phyloP scores from a whole-genome alignment of 2,329 filamentous ascomycete species.

The Didymella arachidicola region DNA sequence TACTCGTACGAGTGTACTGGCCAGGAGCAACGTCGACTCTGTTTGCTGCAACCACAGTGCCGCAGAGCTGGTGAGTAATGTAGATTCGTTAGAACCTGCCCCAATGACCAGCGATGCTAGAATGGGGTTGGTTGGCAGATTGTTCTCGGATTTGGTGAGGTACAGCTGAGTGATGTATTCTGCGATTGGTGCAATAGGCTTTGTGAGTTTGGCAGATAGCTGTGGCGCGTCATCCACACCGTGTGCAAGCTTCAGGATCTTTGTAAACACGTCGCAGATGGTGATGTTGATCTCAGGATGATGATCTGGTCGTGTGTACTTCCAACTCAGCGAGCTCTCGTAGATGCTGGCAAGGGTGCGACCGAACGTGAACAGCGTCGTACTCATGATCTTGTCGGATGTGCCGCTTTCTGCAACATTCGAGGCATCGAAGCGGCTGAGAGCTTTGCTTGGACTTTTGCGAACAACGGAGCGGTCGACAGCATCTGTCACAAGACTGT shows the following conservation, averaged over 20 bases:
- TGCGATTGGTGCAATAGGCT: slow-evolving; percentile 74
- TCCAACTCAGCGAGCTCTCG: slow-evolving; percentile 87
- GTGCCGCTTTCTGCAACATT: slow-evolving; percentile 70
- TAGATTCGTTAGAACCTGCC: slow-evolving; percentile 43
- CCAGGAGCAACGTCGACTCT: slow-evolving; percentile 69
- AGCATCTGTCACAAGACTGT: slow-evolving; percentile 77
- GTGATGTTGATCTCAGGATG: slow-evolving; percentile 72
- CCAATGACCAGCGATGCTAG: slow-evolving; percentile 72
- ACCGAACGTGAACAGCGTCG: slow-evolving; percentile 75
- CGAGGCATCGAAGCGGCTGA: slow-evolving; percentile 58
- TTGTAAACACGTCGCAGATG: slow-evolving; percentile 74
- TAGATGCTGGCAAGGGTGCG: slow-evolving; percentile 82
- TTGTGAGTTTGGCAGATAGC: slow-evolving; percentile 61
- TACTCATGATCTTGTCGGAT: slow-evolving; percentile 78
- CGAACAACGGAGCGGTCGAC: slow-evolving; percentile 73
- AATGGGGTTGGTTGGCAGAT: slow-evolving; percentile 79
- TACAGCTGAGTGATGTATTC: slow-evolving; percentile 80
- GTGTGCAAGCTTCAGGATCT: slow-evolving; percentile 75
- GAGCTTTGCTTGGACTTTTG: slow-evolving; percentile 63
- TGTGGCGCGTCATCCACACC: slow-evolving; percentile 71
- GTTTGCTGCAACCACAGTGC: slow-evolving; percentile 67
- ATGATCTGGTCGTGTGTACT: slow-evolving; percentile 73
- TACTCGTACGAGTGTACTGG: slow-evolving; percentile 73
- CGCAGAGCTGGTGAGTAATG: slow-evolving; percentile 54
- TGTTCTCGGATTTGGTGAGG: slow-evolving; percentile 71